Percentiles rank a stretch among this genome's conserved stretches.
Evolutionary conservation across 768 basidiomycete species (phyloP).

Genomic region (Paxillus rubicundulus): DNA sequence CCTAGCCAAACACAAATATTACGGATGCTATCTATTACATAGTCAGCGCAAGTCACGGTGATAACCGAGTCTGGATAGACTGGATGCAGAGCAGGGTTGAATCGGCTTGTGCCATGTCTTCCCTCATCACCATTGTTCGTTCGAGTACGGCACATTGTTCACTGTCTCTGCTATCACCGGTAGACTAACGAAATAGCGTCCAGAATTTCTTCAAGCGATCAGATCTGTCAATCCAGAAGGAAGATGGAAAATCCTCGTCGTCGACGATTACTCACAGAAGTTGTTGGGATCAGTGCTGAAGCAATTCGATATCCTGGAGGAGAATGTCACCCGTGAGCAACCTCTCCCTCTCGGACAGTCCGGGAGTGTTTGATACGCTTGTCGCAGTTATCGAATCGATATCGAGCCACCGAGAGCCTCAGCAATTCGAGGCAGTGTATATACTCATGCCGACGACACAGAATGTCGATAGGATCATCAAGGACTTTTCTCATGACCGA

Average conservation of each 20-base stretch:
- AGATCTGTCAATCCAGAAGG: conserved; percentile 82
- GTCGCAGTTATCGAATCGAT: conserved; percentile 87
- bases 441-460: conserved; percentile 92
- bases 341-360: background rate
- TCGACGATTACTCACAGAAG: conserved; percentile 88
- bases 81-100: background rate
- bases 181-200: conserved; percentile 4
- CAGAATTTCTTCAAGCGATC: conserved; percentile 87
- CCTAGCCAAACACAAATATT: background rate
- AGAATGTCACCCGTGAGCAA: conserved; percentile 90
- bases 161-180: background rate
- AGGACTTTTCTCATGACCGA: conserved; percentile 66
- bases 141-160: conserved; percentile 36
- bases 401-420: conserved; percentile 75
- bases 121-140: conserved; percentile 46
- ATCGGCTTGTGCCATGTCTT: conserved; percentile 33
- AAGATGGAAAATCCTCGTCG: conserved; percentile 96
- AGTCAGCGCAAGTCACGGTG: conserved; percentile 1
- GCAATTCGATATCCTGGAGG: conserved; percentile 90
- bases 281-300: conserved; percentile 83
- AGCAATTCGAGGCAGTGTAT: conserved; percentile 91
- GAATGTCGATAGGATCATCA: conserved; percentile 89
- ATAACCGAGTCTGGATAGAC: conserved; percentile 15
- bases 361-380: conserved; percentile 8
- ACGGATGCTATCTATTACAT: background rate